Evolutionary conservation across 176 grass and related monocot genomes (phyloP).

Genomic region (Carex kokanica): DNA sequence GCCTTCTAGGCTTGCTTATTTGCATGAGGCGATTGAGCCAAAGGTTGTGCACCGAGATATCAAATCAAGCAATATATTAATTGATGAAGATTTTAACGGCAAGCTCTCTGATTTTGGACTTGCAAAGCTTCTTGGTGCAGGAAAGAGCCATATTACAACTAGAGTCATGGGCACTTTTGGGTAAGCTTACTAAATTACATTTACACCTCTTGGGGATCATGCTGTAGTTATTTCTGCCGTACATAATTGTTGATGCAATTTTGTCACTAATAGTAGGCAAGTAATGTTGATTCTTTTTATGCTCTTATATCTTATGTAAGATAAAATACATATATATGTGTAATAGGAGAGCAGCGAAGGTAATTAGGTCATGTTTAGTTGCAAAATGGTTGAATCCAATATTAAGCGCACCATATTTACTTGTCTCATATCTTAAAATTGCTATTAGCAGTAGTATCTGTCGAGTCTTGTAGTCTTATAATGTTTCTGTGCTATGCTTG

Average conservation of each 20-base stretch:
- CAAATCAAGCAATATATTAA: conserved; percentile 85
- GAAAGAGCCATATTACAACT: conserved; percentile 81
- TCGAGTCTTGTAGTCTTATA: neutral
- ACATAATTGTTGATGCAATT: neutral
- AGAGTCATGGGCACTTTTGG: conserved; percentile 91
- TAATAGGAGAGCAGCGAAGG: no score
- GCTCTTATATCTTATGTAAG: neutral
- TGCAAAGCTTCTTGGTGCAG: conserved; percentile 74
- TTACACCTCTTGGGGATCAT: neutral
- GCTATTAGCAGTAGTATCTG: neutral
- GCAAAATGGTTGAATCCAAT: neutral
- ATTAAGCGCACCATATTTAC: neutral
- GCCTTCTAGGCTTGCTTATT: conserved; percentile 63
- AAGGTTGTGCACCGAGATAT: conserved; percentile 95
- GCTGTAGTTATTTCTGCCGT: neutral
- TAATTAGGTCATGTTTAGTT: no score
- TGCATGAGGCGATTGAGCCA: conserved; percentile 88
- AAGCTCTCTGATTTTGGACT: conserved; percentile 88
- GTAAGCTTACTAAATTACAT: conserved; percentile 33
- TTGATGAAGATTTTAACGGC: conserved; percentile 85
- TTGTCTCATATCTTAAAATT: neutral
- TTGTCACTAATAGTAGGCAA: no score
- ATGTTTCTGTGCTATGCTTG: neutral
- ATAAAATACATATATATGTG: neutral
- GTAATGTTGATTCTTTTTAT: neutral